A percentile compares a stretch with the other conserved stretches of the same genome.
These are phyloP conservation scores for Bacidia rubella DNA, from an alignment of 495 filamentous ascomycete genomes.

Conservation along the genomic window DNA sequence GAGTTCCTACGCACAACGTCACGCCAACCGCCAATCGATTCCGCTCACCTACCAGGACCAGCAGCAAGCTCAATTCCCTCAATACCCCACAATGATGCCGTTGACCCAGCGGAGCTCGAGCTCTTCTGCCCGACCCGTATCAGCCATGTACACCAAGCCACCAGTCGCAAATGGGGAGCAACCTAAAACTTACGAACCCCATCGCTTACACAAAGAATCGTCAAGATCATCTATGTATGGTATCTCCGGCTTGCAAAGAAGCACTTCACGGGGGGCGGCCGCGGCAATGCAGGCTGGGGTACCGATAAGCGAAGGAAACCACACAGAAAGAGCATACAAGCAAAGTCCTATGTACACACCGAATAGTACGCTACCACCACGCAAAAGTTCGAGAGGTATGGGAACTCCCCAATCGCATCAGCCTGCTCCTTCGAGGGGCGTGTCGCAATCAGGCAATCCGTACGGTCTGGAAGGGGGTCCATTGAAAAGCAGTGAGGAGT, in stretches of 20 bases:
- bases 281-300: slow-evolving; percentile 49
- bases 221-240: slow-evolving; percentile 48
- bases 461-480: slow-evolving; percentile 54
- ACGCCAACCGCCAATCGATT: slow-evolving; percentile 26
- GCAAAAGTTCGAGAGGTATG: slow-evolving; percentile 54
- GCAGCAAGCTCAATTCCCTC: slow-evolving; percentile 31
- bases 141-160: slow-evolving; percentile 40
- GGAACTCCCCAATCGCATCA: slow-evolving; percentile 32
- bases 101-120: slow-evolving; percentile 16
- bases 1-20: slow-evolving; percentile 13
- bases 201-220: slow-evolving; percentile 50
- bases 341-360: slow-evolving; percentile 38
- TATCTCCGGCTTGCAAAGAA: slow-evolving; percentile 32
- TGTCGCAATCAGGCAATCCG: slow-evolving; percentile 26
- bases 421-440: slow-evolving; percentile 9
- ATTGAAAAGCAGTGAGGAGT: slow-evolving; percentile 69
- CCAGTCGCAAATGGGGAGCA: slow-evolving; percentile 22
- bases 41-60: slow-evolving; percentile 32
- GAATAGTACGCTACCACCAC: slow-evolving; percentile 43
- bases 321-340: slow-evolving; percentile 53
- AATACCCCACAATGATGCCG: slow-evolving; percentile 24
- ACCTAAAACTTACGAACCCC: slow-evolving; percentile 34
- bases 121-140: slow-evolving; percentile 38
- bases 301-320: slow-evolving; percentile 54
- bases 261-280: slow-evolving; percentile 47